Evolutionary conservation across 768 basidiomycete genomes (phyloP).

Genomic region (Tricholoma bakamatsutake): DNA sequence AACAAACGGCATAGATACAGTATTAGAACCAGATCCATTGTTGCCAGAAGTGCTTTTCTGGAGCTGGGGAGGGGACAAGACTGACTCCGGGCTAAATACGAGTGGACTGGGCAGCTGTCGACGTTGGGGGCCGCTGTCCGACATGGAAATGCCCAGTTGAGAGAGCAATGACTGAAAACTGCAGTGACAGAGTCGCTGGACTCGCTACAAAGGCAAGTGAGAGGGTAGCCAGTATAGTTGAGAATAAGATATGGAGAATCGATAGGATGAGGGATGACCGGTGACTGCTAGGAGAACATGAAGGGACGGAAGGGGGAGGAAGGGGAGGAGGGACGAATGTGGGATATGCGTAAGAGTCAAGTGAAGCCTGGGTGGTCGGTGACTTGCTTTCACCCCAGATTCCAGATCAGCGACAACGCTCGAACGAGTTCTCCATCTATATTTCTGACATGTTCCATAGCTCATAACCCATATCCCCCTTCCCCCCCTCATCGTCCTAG

Average conservation of each 20-base stretch:
- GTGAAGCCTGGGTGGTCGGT: constrained; percentile 1
- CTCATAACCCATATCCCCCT: not conserved
- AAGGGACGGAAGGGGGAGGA: constrained; percentile 8
- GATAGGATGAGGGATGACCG: constrained; percentile 9
- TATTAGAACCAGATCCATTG: constrained; percentile 56
- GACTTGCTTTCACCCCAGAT: constrained; percentile 6
- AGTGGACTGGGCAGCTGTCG: constrained; percentile 75
- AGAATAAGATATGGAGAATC: constrained; percentile 12
- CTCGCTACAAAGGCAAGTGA: constrained; percentile 1
- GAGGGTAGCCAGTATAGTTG: constrained; percentile 16
- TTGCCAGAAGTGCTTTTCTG: constrained; percentile 32
- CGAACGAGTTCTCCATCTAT: not conserved
- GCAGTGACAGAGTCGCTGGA: constrained; percentile 6
- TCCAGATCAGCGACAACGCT: constrained; percentile 13
- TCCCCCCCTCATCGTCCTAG: not conserved
- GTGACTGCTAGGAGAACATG: constrained; percentile 25
- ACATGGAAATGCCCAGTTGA: constrained; percentile 31
- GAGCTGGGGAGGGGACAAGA: constrained; percentile 44
- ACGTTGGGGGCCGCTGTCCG: constrained; percentile 44
- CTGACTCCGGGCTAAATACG: constrained; percentile 66
- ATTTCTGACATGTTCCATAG: not conserved
- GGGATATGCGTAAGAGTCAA: constrained; percentile 14
- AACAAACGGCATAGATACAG: constrained; percentile 90
- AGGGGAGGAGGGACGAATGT: constrained; percentile 17
- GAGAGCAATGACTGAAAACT: constrained; percentile 17